phyloP scores from a whole-genome alignment of 2,329 filamentous ascomycete genomes.

The Paraconiothyrium brasiliense region DNA sequence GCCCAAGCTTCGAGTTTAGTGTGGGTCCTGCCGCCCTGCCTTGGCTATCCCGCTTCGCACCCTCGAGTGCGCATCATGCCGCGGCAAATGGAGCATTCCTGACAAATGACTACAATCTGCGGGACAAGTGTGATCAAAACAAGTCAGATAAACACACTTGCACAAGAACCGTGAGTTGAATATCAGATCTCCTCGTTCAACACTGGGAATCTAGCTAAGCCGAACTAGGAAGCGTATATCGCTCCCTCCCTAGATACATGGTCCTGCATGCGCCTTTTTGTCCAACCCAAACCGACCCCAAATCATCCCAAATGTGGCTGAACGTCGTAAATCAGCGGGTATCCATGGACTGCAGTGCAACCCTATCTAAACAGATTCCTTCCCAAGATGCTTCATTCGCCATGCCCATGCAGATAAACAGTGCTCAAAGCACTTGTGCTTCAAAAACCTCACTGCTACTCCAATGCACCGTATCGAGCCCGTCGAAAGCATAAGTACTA shows the following conservation, averaged over 20 bases:
- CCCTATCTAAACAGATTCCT: slow-evolving; percentile 23
- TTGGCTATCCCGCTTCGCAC: background rate
- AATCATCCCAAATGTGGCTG: slow-evolving; percentile 23
- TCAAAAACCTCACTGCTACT: slow-evolving; percentile 3
- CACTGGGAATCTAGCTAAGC: background rate
- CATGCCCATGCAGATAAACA: slow-evolving; percentile 35
- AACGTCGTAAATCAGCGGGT: slow-evolving; percentile 39
- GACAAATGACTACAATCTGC: background rate
- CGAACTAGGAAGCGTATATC: background rate
- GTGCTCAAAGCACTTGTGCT: background rate
- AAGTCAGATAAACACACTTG: background rate
- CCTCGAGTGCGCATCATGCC: background rate
- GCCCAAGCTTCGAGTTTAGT: slow-evolving; percentile 30
- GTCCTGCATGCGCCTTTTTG: slow-evolving; percentile 9
- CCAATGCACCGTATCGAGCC: slow-evolving; percentile 23
- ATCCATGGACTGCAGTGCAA: slow-evolving; percentile 32
- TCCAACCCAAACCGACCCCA: slow-evolving; percentile 21
- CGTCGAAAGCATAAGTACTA: slow-evolving; percentile 34
- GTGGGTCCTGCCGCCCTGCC: background rate
- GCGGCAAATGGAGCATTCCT: background rate
- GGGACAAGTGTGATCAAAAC: too few relatives aligned
- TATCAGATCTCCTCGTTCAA: background rate
- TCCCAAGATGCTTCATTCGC: slow-evolving; percentile 29
- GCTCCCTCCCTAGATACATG: background rate
- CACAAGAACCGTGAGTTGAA: background rate